phyloP scores from a whole-genome alignment of 306 rosid genomes.

The Hippophae tibetana region DNA sequence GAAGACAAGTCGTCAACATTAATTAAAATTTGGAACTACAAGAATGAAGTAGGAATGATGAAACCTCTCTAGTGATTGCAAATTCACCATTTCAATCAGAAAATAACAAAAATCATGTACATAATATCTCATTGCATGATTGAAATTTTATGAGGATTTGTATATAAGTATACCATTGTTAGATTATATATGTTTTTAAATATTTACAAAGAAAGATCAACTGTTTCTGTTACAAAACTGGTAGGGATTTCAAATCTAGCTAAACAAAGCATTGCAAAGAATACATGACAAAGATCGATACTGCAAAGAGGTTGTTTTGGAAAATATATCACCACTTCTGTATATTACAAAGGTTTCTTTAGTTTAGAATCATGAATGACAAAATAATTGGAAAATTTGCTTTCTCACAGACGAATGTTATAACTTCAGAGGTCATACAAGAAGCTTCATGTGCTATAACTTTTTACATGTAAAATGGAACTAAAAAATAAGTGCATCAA shows the following conservation, averaged over 20 bases:
- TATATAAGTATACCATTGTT: not conserved
- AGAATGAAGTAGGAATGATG: conserved; percentile 12
- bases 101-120: not conserved
- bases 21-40: conserved; percentile 6
- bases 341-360: not conserved
- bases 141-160: not conserved
- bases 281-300: not conserved
- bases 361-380: not conserved
- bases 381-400: not conserved
- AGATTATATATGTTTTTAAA: not conserved
- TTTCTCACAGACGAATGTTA: conserved; percentile 3
- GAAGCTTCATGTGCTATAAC: not conserved
- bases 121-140: not conserved
- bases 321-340: not conserved
- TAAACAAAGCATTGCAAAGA: not conserved
- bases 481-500: too few relatives aligned
- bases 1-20: conserved; percentile 12
- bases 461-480: not conserved
- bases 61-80: not conserved
- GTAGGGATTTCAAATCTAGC: not conserved
- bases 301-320: not conserved
- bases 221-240: not conserved
- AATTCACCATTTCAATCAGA: conserved; percentile 1
- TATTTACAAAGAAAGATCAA: not conserved
- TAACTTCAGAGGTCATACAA: not conserved